Evolutionary conservation across 2,329 filamentous ascomycete species (phyloP).

Genomic region (Curvularia verruculosa): DNA sequence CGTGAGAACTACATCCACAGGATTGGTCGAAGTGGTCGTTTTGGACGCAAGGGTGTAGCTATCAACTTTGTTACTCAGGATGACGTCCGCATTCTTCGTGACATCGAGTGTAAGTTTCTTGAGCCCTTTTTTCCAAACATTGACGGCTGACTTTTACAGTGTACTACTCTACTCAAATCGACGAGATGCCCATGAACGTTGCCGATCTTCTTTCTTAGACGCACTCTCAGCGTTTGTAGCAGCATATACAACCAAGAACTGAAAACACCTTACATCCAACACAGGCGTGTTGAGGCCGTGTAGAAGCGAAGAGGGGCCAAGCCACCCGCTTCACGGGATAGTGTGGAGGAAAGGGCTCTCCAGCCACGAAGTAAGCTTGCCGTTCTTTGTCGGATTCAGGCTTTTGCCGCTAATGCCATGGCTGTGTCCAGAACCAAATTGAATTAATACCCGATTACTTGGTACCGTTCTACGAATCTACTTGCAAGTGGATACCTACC

Average conservation of each 20-base stretch:
- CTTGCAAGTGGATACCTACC: neutral
- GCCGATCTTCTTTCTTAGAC: constrained; percentile 42
- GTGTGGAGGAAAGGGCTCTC: constrained; percentile 46
- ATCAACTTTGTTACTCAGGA: constrained; percentile 99
- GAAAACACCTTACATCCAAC: neutral
- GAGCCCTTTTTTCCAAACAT: neutral
- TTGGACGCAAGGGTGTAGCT: constrained; percentile 96
- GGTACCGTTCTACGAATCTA: constrained; percentile 3
- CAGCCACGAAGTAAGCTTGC: constrained; percentile 38
- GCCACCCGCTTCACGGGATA: constrained; percentile 27
- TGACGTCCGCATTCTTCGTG: constrained; percentile 93
- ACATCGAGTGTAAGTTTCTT: constrained; percentile 79
- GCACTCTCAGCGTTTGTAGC: neutral
- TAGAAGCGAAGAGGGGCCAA: constrained; percentile 6
- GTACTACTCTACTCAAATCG: constrained; percentile 95
- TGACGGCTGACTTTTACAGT: constrained; percentile 60
- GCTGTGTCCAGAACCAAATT: constrained; percentile 14
- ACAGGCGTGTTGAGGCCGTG: neutral
- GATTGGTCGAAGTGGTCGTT: constrained; percentile 92
- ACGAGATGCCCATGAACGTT: constrained; percentile 98
- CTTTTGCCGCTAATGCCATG: constrained; percentile 5
- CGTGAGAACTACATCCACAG: constrained; percentile 99
- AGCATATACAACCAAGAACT: neutral
- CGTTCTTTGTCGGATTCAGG: neutral
- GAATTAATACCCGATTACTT: constrained; percentile 7